Evolutionary conservation across 345 rosid genomes (phyloP), one percentile per base, ranked within the genome.

Genomic region (Rhizophora mangle): DNA sequence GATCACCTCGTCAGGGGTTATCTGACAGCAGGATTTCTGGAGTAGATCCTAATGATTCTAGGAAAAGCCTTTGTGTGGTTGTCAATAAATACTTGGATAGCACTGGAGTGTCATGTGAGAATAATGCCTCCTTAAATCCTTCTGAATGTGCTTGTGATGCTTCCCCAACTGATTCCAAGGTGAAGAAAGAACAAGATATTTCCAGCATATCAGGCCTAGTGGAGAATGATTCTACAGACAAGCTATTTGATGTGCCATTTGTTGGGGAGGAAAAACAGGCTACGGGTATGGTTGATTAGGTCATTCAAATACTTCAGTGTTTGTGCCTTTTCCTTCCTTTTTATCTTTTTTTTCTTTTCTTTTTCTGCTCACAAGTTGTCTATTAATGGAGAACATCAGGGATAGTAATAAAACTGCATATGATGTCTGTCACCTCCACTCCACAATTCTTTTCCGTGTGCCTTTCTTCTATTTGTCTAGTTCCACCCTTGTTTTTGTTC

Each of bases 181-280:
- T 68, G 56, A 81, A 68, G 46, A 82, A 87, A 75, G 89, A 86
- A 73, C 83, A 81, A 67, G 96, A 82, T 53, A 81, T 72, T 57
- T 82, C 88, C 65, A 69, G 79, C 65, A 10, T 75, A 68, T 65
- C 80, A 5, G 88, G 74, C 72, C 68, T 77, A 15, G 81, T 77
- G 4, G 90, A 84, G 78, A 84, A 85, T 78, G 90, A 56, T 68
- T 80, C 84, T 68, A 80, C 82, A 60, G 84, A 86, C 51, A 78
- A 56, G 70, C 82, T 90, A 79, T 88, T 85, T 62, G 95, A 96
- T 67, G 95, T 90, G 79, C 98, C 98, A n/a, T 82, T 89, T 66
- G 74, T 82, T 61, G 89, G 84, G 65, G 97, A 85, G 37, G 92
- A 76, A 46, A 90, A 87, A 69, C 83, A 78, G 36, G 71, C 88